Evolutionary conservation across 2,329 filamentous ascomycete genomes (phyloP), one percentile per base, ranked within the genome.

Genomic region (Fusarium denticulatum): DNA sequence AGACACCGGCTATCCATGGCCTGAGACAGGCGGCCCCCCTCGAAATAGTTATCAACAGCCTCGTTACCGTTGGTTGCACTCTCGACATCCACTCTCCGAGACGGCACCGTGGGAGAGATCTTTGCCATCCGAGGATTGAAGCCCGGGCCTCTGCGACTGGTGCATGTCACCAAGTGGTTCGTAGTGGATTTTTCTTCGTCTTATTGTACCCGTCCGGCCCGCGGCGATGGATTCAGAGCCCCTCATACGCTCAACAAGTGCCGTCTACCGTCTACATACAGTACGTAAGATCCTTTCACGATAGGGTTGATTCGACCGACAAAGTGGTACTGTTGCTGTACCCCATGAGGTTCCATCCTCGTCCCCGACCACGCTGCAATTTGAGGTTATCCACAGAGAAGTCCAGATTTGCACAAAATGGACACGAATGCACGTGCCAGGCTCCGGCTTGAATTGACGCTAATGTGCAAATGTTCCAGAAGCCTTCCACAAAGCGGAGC

Each of bases 381-480:
- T 69, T 74, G 76, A 69, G 68, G 68, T 65, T 76, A 64, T 64
- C 63, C 64, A 67, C 28, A 46, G 63, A 26, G 22, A 36, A 40
- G 28, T 57, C 63, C 55, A 52, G 52, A 52, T 47, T 70, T 77
- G 74, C 75, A 76, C 75, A 78, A 78, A 77, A 70, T 55, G 65
- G 73, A 78, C 74, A 64, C 53, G 76, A 63, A 67, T 67, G 75
- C 76, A 78, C 75, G 76, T 78, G 72, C 71, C 67, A 55, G 18
- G 20, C 22, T 34, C 55, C 58, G 56, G 20, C 34, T 43, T 26
- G 7, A 47, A 36, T 18, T 32, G 56, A 40, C 61, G 57, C 72
- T 69, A 76, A 75, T 67, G 69, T 56, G 59, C 66, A 75, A 50
- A 58, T 68, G 62, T 78, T 78, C 76, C 63, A 78, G 76, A 78